phyloP scores from a whole-genome alignment of 768 basidiomycete genomes.

The Asterophora parasitica region DNA sequence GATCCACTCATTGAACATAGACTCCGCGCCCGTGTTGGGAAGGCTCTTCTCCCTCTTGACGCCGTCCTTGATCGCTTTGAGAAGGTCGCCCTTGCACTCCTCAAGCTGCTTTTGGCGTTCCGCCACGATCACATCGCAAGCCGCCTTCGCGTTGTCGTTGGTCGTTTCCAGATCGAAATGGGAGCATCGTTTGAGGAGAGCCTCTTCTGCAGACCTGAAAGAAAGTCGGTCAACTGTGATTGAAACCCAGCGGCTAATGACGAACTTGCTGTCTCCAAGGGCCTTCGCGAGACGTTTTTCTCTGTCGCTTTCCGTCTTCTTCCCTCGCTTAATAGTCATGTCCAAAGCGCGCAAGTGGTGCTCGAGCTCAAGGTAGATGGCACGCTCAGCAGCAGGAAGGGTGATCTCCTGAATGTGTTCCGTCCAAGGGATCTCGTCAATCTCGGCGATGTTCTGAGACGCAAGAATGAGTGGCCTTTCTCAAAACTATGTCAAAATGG shows the following conservation, averaged over 20 bases:
- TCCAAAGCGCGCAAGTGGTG: slow-evolving; percentile 89
- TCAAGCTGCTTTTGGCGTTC: slow-evolving; percentile 78
- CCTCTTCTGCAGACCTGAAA: slow-evolving; percentile 80
- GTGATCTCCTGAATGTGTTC: slow-evolving; percentile 57
- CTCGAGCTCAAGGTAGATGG: slow-evolving; percentile 91
- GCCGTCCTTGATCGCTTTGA: slow-evolving; percentile 58
- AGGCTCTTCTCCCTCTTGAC: slow-evolving; percentile 66
- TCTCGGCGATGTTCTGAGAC: slow-evolving; percentile 86
- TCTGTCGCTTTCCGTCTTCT: slow-evolving; percentile 76
- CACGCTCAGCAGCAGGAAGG: slow-evolving; percentile 89
- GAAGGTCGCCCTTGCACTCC: slow-evolving; percentile 72
- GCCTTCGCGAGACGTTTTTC: slow-evolving; percentile 84
- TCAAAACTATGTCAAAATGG: slow-evolving; percentile 6
- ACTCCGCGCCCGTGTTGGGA: slow-evolving; percentile 59
- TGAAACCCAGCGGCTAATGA: slow-evolving; percentile 9
- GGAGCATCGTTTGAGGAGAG: slow-evolving; percentile 90
- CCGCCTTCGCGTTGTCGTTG: slow-evolving; percentile 77
- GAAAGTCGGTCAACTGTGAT: slow-evolving; percentile 4
- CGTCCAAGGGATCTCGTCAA: slow-evolving; percentile 87
- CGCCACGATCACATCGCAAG: slow-evolving; percentile 86
- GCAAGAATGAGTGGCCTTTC: not conserved
- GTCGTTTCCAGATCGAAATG: slow-evolving; percentile 84
- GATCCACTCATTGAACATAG: slow-evolving; percentile 75
- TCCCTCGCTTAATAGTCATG: slow-evolving; percentile 67
- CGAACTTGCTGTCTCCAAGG: slow-evolving; percentile 85